Conservation (phyloP, 164 flowering plant species). For the Brasenia schreberi region DNA sequence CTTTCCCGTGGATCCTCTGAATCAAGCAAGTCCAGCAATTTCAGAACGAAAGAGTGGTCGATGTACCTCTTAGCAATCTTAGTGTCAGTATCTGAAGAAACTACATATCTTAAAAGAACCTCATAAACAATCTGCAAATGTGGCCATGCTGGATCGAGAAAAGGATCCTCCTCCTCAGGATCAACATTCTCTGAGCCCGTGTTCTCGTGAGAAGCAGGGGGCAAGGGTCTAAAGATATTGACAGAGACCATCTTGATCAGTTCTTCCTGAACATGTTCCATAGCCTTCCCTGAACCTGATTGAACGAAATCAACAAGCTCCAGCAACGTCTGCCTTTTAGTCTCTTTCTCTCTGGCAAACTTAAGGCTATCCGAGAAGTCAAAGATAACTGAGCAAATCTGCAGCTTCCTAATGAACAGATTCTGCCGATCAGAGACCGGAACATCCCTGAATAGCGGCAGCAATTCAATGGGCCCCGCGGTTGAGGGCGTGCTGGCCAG, state of each 20-base stretch:
- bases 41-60: slow-evolving; percentile 36
- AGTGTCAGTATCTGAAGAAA: slow-evolving; percentile 33
- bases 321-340: slow-evolving; percentile 23
- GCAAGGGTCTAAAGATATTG: slow-evolving; percentile 58
- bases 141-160: slow-evolving; percentile 52
- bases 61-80: slow-evolving; percentile 41
- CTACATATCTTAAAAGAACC: slow-evolving; percentile 29
- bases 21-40: slow-evolving; percentile 36
- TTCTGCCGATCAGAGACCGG: slow-evolving; percentile 36
- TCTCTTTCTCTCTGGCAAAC: slow-evolving; percentile 23
- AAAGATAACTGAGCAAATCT: slow-evolving; percentile 19
- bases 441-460: slow-evolving; percentile 47
- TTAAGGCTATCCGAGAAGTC: slow-evolving; percentile 24
- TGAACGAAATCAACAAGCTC: slow-evolving; percentile 28
- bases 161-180: slow-evolving; percentile 71
- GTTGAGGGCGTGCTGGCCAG: slow-evolving; percentile 1
- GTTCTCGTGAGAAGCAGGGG: slow-evolving; percentile 57
- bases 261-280: slow-evolving; percentile 23
- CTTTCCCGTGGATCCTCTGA: slow-evolving; percentile 46
- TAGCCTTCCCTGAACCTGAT: slow-evolving; percentile 19
- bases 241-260: slow-evolving; percentile 42
- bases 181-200: slow-evolving; percentile 41
- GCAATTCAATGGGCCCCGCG: slow-evolving; percentile 24
- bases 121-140: slow-evolving; percentile 39
- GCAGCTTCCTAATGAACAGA: slow-evolving; percentile 39